Evolutionary conservation across 2,329 filamentous ascomycete genomes (phyloP).

Genomic region (Pseudogymnoascus sp.): DNA sequence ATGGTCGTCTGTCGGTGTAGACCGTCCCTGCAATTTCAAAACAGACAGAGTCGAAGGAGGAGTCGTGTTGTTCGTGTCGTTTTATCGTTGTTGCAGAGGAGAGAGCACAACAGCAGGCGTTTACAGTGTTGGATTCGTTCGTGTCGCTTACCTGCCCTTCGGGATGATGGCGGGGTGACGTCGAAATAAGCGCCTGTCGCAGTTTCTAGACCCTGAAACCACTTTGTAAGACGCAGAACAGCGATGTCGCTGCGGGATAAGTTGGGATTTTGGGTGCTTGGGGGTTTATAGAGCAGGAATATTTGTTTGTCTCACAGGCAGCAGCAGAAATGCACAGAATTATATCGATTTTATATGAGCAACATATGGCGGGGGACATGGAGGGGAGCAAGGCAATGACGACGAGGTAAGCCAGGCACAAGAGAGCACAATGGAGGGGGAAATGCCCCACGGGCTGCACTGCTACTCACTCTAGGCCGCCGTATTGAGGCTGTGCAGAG

Average conservation of each 20-base stretch:
- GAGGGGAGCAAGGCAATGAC: slow-evolving; percentile 1
- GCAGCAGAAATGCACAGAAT: background rate
- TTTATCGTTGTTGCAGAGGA: background rate
- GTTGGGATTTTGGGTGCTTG: background rate
- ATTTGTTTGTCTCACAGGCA: background rate
- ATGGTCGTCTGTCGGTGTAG: background rate
- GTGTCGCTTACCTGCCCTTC: slow-evolving; percentile 1
- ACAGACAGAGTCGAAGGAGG: background rate
- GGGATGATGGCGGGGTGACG: slow-evolving; percentile 5
- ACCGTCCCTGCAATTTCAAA: background rate
- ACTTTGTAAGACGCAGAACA: background rate
- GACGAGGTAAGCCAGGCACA: slow-evolving; percentile 4
- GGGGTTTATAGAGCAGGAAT: no score
- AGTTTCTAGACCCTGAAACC: slow-evolving; percentile 3
- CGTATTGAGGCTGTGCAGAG: slow-evolving; percentile 13
- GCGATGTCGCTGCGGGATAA: background rate
- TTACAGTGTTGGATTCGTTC: background rate
- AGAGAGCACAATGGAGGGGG: slow-evolving; percentile 4
- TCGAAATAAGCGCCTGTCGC: slow-evolving; percentile 7
- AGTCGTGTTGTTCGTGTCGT: background rate
- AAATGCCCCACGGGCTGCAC: slow-evolving; percentile 5
- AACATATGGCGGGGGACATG: background rate
- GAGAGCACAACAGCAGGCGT: background rate
- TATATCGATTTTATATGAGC: background rate
- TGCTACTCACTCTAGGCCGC: slow-evolving; percentile 5